Conservation (phyloP, 225 moss, liverwort and hornwort genomes). For the Lunularia cruciata region DNA sequence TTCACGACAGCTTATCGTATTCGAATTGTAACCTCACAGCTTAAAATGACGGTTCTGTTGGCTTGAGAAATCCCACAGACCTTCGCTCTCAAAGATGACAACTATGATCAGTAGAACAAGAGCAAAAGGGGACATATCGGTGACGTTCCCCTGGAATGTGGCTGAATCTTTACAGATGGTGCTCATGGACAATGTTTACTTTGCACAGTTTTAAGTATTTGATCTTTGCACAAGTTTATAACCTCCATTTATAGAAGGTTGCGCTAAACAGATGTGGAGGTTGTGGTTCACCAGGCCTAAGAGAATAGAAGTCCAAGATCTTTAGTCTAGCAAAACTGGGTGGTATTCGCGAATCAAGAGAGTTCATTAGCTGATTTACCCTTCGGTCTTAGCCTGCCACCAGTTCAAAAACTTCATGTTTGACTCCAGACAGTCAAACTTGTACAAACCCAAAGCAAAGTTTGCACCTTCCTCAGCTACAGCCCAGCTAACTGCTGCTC, state of each 20-base stretch:
- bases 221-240: constrained; percentile 13
- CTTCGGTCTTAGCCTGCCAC: constrained; percentile 71
- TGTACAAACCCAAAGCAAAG: constrained; percentile 74
- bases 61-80: no score
- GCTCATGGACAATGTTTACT: no score
- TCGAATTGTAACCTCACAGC: no score
- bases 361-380: constrained; percentile 9
- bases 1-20: no score
- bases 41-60: no score
- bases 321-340: neutral
- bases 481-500: constrained; percentile 74
- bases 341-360: neutral
- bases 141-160: no score
- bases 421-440: constrained; percentile 79
- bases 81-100: no score
- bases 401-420: constrained; percentile 93
- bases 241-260: neutral
- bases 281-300: neutral
- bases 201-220: neutral
- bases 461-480: constrained; percentile 88
- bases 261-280: constrained; percentile 1
- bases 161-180: no score
- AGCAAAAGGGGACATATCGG: no score
- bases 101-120: no score
- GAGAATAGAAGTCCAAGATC: neutral